phyloP scores from a whole-genome alignment of 2,329 filamentous ascomycete genomes.

The Pseudogymnoascus sp. region DNA sequence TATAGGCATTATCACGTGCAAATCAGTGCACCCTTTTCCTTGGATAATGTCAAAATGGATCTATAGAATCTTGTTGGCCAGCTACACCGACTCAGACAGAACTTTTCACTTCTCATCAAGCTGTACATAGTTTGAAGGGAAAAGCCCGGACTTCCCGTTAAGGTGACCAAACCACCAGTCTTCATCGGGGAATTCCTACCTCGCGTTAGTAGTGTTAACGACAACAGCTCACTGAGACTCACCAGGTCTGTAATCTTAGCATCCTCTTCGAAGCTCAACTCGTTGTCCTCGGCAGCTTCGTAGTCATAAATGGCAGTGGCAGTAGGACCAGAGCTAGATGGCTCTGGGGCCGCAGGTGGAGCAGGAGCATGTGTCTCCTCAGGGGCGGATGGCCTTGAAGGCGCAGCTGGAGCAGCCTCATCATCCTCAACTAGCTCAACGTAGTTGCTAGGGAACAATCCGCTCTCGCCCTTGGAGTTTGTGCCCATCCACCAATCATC shows the following conservation, averaged over 20 bases:
- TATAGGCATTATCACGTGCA: constrained; percentile 2
- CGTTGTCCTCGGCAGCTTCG: constrained; percentile 92
- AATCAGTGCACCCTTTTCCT: background rate
- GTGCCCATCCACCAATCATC: constrained; percentile 98
- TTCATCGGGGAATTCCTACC: constrained; percentile 86
- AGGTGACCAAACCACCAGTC: constrained; percentile 97
- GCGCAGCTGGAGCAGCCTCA: constrained; percentile 28
- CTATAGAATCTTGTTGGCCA: constrained; percentile 2
- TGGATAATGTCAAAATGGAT: constrained; percentile 1
- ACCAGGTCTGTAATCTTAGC: constrained; percentile 72
- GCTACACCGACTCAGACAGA: background rate
- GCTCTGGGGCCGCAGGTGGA: constrained; percentile 28
- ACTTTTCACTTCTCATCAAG: constrained; percentile 29
- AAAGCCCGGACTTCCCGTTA: constrained; percentile 70
- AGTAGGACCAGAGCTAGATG: constrained; percentile 41
- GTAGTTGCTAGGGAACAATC: constrained; percentile 95
- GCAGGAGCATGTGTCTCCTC: constrained; percentile 28
- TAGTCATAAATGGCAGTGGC: constrained; percentile 92
- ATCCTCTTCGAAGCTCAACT: constrained; percentile 77
- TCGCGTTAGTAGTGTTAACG: background rate
- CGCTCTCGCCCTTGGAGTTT: constrained; percentile 73
- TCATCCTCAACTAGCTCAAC: constrained; percentile 73
- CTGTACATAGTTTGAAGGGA: constrained; percentile 67
- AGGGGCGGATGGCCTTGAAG: constrained; percentile 23
- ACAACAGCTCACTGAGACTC: constrained; percentile 31